These are phyloP conservation scores for Penicillium antarcticum DNA, from an alignment of 495 filamentous ascomycete species.

Conservation along the genomic window DNA sequence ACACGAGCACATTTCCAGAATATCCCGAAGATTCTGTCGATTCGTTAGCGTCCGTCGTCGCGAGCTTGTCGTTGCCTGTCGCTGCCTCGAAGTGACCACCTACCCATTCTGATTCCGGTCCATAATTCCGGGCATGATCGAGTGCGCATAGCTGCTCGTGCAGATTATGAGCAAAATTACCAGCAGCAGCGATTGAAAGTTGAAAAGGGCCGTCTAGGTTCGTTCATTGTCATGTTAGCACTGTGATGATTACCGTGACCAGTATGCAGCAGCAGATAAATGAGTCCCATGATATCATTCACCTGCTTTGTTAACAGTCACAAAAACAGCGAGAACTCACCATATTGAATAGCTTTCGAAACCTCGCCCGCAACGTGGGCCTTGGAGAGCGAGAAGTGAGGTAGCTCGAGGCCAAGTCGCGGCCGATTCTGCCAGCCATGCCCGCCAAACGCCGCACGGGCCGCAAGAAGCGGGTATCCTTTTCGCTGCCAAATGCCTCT, in stretches of 20 bases:
- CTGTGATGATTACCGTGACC: constrained; percentile 7
- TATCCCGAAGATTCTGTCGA: constrained; percentile 70
- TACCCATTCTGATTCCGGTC: constrained; percentile 91
- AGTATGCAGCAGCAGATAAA: constrained; percentile 9
- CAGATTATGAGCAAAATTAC: constrained; percentile 94
- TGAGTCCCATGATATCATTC: not conserved
- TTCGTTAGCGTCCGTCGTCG: constrained; percentile 1
- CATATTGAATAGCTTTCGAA: constrained; percentile 12
- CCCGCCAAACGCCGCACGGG: constrained; percentile 23
- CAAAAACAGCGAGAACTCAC: constrained; percentile 6
- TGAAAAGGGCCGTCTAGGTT: constrained; percentile 87
- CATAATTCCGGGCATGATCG: constrained; percentile 85
- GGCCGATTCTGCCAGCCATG: constrained; percentile 23
- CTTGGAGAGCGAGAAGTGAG: not conserved
- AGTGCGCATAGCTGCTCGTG: constrained; percentile 89
- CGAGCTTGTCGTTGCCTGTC: not conserved
- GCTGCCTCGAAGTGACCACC: constrained; percentile 15
- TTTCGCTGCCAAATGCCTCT: not conserved
- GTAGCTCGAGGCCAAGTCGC: not conserved
- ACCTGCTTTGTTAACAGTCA: not conserved
- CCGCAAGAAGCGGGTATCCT: constrained; percentile 4
- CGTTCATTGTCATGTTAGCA: constrained; percentile 9
- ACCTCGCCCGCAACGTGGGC: not conserved
- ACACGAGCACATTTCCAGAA: constrained; percentile 98
- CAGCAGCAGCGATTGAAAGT: constrained; percentile 91